Base-by-base conservation (phyloP, 768 basidiomycete species). In the Mycena chlorophos region DNA sequence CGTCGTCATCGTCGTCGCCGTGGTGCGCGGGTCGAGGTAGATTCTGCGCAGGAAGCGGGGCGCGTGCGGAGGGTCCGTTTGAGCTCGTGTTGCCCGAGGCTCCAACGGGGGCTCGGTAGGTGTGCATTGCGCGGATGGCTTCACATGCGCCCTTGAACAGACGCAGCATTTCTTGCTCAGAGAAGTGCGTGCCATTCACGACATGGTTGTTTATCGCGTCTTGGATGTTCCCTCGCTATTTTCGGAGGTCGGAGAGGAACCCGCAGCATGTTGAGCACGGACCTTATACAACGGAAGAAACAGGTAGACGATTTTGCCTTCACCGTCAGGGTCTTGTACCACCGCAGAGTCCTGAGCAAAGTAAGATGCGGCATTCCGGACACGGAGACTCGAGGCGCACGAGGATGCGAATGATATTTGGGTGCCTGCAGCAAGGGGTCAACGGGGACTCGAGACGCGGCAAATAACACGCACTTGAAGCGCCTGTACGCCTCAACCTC, bases 241-340 rank as follows among this genome's bases (percentile, higher is more conserved):
- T 12, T 26, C 16, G 48, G 19, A 53, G 51, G 52, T 64, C 43
- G 58, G 58, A 39, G n/a, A 52, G 16, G 14, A 43, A 6, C 34
- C 4, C 17, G 20, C 4, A 47, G 13, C 14, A 6, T 6, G 2
- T 34, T 20, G 26, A 22, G 40, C n/a, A 65, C 74, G 31, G 42
- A 88, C 91, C 78, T 91, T 88, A 76, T 94, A 98, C 29, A 93
- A 78, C 0, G 97, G 97, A 4, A 98, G 77, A 78, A 99, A 98
- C 51, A 98, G 85, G 70, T 97, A 98, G 27, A 97, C 93, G 54
- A 98, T 89, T 71, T 96, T 89, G 12, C 93, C 94, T 46, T 94
- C 94, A 14, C 92, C 94, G 56, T 89, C 87, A 29, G 90, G 88
- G 65, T 98, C 94, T 71, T 97, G 94, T 1, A 95, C 88, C 3